Conservation (phyloP, 2,329 filamentous ascomycete species). For the Phialocephala sp. region DNA sequence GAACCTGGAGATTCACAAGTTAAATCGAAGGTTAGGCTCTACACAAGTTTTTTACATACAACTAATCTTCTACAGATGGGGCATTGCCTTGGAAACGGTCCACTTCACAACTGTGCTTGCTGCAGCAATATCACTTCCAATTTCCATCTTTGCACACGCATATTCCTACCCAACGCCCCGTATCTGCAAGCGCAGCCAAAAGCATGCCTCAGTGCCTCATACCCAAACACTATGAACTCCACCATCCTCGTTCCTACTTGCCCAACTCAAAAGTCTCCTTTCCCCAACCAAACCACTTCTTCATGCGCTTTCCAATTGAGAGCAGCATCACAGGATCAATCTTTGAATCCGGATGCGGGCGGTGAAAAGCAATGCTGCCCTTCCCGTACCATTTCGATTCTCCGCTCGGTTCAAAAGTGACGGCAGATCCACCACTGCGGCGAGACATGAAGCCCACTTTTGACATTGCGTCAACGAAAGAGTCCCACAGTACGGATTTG, state of each 20-base stretch:
- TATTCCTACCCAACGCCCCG: neutral
- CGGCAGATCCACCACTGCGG: neutral
- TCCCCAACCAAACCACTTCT: slow-evolving; percentile 8
- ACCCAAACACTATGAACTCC: neutral
- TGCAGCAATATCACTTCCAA: no score
- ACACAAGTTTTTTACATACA: no score
- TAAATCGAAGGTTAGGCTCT: no score
- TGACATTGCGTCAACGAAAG: neutral
- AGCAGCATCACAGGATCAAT: slow-evolving; percentile 7
- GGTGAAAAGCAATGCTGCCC: slow-evolving; percentile 1
- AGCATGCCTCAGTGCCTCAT: neutral
- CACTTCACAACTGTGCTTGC: no score
- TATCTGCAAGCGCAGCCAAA: neutral
- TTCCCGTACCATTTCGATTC: neutral
- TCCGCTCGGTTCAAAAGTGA: neutral
- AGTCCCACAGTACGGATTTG: neutral
- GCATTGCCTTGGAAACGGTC: no score
- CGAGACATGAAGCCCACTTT: slow-evolving; percentile 2
- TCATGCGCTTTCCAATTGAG: slow-evolving; percentile 5
- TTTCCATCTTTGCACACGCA: no score
- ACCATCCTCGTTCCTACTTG: neutral
- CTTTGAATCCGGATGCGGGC: slow-evolving; percentile 2
- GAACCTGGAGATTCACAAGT: no score
- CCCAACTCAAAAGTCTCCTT: neutral
- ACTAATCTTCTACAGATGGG: no score